A percentile compares a stretch with the other conserved stretches of the same genome.
Evolutionary conservation across 176 grass and related monocot genomes (phyloP).

Genomic region (Carex kokanica): DNA sequence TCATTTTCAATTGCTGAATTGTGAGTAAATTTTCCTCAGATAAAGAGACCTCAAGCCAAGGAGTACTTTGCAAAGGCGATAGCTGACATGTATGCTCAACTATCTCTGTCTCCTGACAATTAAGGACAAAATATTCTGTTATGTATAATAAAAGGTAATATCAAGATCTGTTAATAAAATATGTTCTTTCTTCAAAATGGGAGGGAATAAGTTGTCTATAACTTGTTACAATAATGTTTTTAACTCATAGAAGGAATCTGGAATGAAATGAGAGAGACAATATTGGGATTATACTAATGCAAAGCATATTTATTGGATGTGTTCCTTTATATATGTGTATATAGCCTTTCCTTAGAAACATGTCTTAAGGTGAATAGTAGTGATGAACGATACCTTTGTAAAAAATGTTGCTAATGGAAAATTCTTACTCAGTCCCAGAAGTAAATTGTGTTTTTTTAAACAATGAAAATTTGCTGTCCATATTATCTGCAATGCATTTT

Average conservation of each 20-base stretch:
- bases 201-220: no score
- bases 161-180: neutral
- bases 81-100: constrained; percentile 56
- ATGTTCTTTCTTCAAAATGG: neutral
- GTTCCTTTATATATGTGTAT: neutral
- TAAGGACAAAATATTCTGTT: neutral
- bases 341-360: neutral
- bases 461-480: no score
- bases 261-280: no score
- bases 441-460: neutral
- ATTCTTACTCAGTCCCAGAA: neutral
- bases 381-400: neutral
- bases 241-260: no score
- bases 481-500: no score
- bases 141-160: constrained; percentile 16
- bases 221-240: no score
- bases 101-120: constrained; percentile 30
- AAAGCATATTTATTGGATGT: neutral
- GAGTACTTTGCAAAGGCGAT: constrained; percentile 78
- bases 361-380: neutral
- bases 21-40: constrained; percentile 30
- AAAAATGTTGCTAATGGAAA: neutral
- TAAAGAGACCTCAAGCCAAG: constrained; percentile 91
- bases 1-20: neutral
- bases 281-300: neutral